Evolutionary conservation across 2,329 filamentous ascomycete genomes (phyloP).

Genomic region (Aspergillus japonicus): DNA sequence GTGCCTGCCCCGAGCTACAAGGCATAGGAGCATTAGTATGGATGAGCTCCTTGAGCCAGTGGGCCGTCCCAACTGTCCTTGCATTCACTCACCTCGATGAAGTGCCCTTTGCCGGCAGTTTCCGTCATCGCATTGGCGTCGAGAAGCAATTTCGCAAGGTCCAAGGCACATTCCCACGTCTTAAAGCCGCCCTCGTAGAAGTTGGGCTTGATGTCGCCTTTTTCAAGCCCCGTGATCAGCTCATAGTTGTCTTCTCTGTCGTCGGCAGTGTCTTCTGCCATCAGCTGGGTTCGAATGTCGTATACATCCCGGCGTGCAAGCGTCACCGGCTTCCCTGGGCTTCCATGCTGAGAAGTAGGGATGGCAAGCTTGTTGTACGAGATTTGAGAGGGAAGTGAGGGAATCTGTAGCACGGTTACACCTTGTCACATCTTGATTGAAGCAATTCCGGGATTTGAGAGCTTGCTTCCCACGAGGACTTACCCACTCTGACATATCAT

Average conservation of each 20-base stretch:
- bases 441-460: neutral
- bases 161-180: constrained; percentile 65
- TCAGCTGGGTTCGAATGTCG: constrained; percentile 63
- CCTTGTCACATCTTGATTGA: neutral
- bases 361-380: constrained; percentile 56
- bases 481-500: constrained; percentile 51
- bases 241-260: constrained; percentile 39
- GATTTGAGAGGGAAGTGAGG: constrained; percentile 58
- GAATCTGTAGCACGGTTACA: constrained; percentile 43
- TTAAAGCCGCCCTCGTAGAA: constrained; percentile 69
- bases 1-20: constrained; percentile 61
- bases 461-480: constrained; percentile 23
- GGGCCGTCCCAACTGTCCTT: no score
- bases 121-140: constrained; percentile 19
- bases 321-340: constrained; percentile 16
- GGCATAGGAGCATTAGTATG: neutral
- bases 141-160: constrained; percentile 50
- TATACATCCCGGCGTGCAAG: constrained; percentile 61
- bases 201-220: constrained; percentile 58
- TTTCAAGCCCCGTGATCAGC: constrained; percentile 50
- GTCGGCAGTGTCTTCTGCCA: constrained; percentile 54
- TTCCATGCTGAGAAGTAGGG: constrained; percentile 25
- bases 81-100: constrained; percentile 35
- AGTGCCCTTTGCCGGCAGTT: constrained; percentile 36
- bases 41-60: neutral